Percentiles rank a stretch among this genome's conserved stretches.
Conservation (phyloP, 345 rosid genomes). For the Linum trigynum region DNA sequence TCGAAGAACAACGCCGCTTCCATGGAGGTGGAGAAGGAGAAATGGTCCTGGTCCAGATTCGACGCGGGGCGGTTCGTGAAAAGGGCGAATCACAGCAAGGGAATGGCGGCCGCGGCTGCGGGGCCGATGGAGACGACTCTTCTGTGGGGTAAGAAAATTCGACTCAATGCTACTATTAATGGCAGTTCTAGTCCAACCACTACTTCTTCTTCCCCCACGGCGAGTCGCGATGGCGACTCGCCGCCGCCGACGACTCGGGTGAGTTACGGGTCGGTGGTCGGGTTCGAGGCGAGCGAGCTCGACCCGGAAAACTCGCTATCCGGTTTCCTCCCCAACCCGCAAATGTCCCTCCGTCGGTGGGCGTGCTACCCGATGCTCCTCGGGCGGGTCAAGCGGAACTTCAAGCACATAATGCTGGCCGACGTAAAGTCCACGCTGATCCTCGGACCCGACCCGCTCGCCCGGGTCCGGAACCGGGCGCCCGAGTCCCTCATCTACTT, state of each 20-base stretch:
- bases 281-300: constrained; percentile 67
- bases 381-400: constrained; percentile 67
- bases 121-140: constrained; percentile 12
- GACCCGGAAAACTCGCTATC: constrained; percentile 82
- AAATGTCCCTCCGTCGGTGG: constrained; percentile 67
- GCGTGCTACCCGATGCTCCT: constrained; percentile 85
- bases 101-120: constrained; percentile 25
- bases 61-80: constrained; percentile 36
- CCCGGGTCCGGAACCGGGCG: constrained; percentile 43
- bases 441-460: constrained; percentile 62
- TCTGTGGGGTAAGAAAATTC: constrained; percentile 68
- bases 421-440: constrained; percentile 46
- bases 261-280: constrained; percentile 77
- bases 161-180: constrained; percentile 18
- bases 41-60: constrained; percentile 23
- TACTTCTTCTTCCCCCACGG: too few species aligned
- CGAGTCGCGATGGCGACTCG: neutral
- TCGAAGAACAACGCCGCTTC: constrained; percentile 3
- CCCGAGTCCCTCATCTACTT: constrained; percentile 51
- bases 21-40: constrained; percentile 13
- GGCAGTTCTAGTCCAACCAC: neutral
- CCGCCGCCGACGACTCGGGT: constrained; percentile 25
- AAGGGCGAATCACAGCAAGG: constrained; percentile 24
- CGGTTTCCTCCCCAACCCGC: constrained; percentile 69
- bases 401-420: constrained; percentile 58